Conservation (phyloP, 2,329 filamentous ascomycete species). For the Bipolaris bicolor region DNA sequence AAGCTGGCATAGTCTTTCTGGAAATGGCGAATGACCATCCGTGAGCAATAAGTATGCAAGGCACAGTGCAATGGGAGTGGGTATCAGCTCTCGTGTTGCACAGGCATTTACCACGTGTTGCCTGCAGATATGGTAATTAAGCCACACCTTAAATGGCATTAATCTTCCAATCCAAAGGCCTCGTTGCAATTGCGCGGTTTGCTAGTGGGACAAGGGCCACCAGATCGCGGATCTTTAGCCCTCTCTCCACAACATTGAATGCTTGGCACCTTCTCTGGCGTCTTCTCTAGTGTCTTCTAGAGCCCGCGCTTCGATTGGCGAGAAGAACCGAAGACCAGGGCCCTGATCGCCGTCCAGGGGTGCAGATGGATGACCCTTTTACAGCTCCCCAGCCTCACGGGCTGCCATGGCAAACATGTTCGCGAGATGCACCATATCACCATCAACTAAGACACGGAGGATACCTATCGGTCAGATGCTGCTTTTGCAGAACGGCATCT, state of each 20-base stretch:
- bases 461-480: background rate
- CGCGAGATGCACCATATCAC: background rate
- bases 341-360: slow-evolving; percentile 21
- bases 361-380: slow-evolving; percentile 1
- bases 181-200: background rate
- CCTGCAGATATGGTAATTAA: background rate
- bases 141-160: background rate
- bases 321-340: slow-evolving; percentile 20
- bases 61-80: slow-evolving; percentile 1
- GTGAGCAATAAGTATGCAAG: background rate
- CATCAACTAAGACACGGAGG: background rate
- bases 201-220: background rate
- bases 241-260: slow-evolving; percentile 24
- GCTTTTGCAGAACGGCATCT: background rate
- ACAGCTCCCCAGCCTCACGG: slow-evolving; percentile 11
- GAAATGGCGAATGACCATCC: background rate
- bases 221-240: slow-evolving; percentile 16
- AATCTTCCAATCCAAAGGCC: background rate
- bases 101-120: background rate
- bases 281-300: background rate
- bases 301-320: slow-evolving; percentile 32
- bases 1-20: background rate
- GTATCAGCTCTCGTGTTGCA: slow-evolving; percentile 4
- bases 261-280: slow-evolving; percentile 11
- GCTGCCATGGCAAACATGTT: background rate